phyloP scores from a whole-genome alignment of 768 basidiomycete genomes.

The Lactarius deliciosus region DNA sequence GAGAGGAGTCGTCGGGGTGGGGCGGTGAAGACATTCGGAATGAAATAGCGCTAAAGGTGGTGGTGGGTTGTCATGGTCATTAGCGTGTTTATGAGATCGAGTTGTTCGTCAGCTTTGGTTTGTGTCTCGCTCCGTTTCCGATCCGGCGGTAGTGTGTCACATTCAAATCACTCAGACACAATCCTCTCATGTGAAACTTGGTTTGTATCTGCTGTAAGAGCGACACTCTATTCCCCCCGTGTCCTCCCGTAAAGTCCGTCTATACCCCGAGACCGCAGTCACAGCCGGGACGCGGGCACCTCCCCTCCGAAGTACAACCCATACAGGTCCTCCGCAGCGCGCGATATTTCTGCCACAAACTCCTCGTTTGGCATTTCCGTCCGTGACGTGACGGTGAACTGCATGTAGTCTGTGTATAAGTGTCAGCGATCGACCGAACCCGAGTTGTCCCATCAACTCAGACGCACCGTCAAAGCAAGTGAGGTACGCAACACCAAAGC shows the following conservation, averaged over 20 bases:
- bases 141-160: not conserved
- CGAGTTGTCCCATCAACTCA: not conserved
- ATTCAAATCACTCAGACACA: not conserved
- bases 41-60: not conserved
- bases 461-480: conserved; percentile 77
- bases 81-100: not conserved
- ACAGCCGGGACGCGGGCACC: conserved; percentile 22
- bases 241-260: not conserved
- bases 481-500: conserved; percentile 93
- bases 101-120: not conserved
- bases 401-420: conserved; percentile 59
- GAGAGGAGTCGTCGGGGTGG: conserved; percentile 6
- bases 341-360: conserved; percentile 68
- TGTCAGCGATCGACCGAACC: not conserved
- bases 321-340: conserved; percentile 68
- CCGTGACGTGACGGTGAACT: conserved; percentile 86
- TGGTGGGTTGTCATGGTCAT: conserved; percentile 1
- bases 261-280: not conserved
- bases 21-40: conserved; percentile 10
- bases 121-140: conserved; percentile 4
- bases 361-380: conserved; percentile 77
- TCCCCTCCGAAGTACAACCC: conserved; percentile 42
- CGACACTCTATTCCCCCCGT: not conserved
- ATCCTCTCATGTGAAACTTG: too few species aligned
- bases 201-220: too few species aligned